These are phyloP conservation scores for Apiospora rasikravindrae DNA, from an alignment of 2,329 filamentous ascomycete genomes.

Conservation along the genomic window DNA sequence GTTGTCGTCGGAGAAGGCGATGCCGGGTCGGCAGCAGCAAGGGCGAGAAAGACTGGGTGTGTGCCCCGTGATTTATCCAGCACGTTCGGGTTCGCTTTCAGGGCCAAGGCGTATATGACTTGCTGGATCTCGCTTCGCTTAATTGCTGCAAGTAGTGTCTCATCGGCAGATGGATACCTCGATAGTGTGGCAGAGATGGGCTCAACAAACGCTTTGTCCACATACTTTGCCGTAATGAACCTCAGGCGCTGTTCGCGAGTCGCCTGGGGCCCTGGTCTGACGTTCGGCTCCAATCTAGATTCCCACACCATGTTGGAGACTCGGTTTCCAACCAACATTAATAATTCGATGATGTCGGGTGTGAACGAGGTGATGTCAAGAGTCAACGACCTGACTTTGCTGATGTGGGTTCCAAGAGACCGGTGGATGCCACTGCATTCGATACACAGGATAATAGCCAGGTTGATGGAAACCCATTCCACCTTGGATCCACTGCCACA, in stretches of 20 bases:
- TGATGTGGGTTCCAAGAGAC: conserved; percentile 95
- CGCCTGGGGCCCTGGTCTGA: conserved; percentile 78
- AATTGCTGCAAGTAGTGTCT: conserved; percentile 87
- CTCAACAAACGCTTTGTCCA: conserved; percentile 81
- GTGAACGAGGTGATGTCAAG: conserved; percentile 97
- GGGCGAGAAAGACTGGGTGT: conserved; percentile 86
- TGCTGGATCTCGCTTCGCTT: conserved; percentile 96
- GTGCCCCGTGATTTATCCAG: conserved; percentile 86
- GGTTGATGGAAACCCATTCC: conserved; percentile 98
- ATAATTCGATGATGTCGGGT: conserved; percentile 91
- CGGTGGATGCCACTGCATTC: conserved; percentile 98
- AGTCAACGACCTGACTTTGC: conserved; percentile 93
- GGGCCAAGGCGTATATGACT: conserved; percentile 86
- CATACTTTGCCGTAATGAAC: conserved; percentile 96
- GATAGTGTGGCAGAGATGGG: conserved; percentile 77
- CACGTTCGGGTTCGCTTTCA: conserved; percentile 86
- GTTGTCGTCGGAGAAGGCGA: conserved; percentile 61
- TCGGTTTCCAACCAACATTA: conserved; percentile 89
- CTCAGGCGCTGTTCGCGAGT: conserved; percentile 88
- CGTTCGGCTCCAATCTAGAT: conserved; percentile 73
- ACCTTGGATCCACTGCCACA: conserved; percentile 91
- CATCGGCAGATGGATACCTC: conserved; percentile 78
- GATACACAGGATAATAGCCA: conserved; percentile 95
- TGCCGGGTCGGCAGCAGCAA: conserved; percentile 91
- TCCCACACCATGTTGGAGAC: conserved; percentile 98